Evolutionary conservation across 1,284 basidiomycete species (phyloP), one percentile per base, ranked within the genome.

Genomic region (Trichosporon coremiiforme): DNA sequence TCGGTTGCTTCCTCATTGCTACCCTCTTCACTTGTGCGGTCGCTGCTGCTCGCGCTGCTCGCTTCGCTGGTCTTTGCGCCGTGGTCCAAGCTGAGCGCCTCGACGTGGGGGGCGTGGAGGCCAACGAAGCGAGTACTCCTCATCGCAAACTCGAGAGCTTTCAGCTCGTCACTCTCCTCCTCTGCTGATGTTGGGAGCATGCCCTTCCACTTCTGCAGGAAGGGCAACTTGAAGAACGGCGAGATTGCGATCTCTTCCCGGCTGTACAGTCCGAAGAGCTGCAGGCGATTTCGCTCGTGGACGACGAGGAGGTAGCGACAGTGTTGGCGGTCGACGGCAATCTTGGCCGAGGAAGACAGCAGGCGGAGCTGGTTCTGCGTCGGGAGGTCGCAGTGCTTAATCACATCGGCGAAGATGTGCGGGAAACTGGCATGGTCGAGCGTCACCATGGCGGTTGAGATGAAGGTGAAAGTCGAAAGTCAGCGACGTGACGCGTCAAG

Each of bases 351-450:
- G 10, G 55, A 60, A 12, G 55, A 60, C 29, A 60, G 55, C 13
- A 15, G 55, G 5, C 55, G 55, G 12, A 60, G 55, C 12, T 4
- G 3, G 12, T 17, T 17, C 55, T 60, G 55, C 25, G 55, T 60
- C 25, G 25, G 25, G 7, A 13, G 25, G 29, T 60, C 55, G 55
- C 55, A 60, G 55, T 60, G 25, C 25, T 29, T 31, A 10, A 60
- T 31, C 8, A 60, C 25, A 4, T 31, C 25, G 12, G 25, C 25
- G 55, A 60, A 60, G 29, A 60, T 29, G 25, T 60, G 55, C 55
- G 55, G 55, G 15, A 60, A 60, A 20, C 29, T 31, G 55, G 55
- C 55, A 20, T 60, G 33, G 55, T 60, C 55, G 25, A 60, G 55
- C 4, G 55, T 33, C 29, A 17, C 29, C 55, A 60, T 60, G 20